Base-by-base conservation (phyloP, 1,284 basidiomycete species). In the Cutaneotrichosporon cyanovorans region DNA sequence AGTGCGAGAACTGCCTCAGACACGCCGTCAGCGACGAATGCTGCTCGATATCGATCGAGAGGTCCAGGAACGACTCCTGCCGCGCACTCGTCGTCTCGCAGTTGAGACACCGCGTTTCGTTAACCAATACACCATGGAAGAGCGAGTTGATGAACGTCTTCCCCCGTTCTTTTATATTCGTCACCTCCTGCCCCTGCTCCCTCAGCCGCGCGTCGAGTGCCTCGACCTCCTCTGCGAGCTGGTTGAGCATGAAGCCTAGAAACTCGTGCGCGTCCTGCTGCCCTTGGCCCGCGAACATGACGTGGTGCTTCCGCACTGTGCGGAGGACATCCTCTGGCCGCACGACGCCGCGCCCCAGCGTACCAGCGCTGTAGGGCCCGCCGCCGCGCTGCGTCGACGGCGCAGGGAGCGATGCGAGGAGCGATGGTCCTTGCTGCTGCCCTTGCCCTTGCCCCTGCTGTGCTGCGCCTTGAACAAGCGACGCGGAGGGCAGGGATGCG, bases 211-310 rank as follows among this genome's bases (percentile, higher is more conserved):
- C 61, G 36, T 74, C 69, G 12, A 87, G 81, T 48, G 81, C 79
- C 60, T 89, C 85, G 56, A 97, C 80, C 65, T 96, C 90, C 71
- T 97, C 92, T 30, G 89, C 85, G 43, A 97, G 83, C 68, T 80
- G 83, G 70, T 98, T 98, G 51, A 98, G 76, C 25, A 96, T 74
- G 73, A 86, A 95, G 66, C 93, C 96, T 44, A 97, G 77, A 71
- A 98, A 96, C 72, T 98, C 93, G 69, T 96, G 91, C 2, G 91
- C 91, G 67, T 96, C 92, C 66, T 96, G 91, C 57, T 92, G 92
- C 78, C 84, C 84, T 22, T 83, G 84, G 32, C 82, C 83, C 44
- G 86, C 80, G 68, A 91, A 96, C 45, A 84, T 76, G 61, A 85
- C 85, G 69, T 92, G 93, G 63, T 88, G 76, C 63, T 87, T 81